Conservation (phyloP, 805 yeast species). For the Saccharomycopsis malanga region DNA sequence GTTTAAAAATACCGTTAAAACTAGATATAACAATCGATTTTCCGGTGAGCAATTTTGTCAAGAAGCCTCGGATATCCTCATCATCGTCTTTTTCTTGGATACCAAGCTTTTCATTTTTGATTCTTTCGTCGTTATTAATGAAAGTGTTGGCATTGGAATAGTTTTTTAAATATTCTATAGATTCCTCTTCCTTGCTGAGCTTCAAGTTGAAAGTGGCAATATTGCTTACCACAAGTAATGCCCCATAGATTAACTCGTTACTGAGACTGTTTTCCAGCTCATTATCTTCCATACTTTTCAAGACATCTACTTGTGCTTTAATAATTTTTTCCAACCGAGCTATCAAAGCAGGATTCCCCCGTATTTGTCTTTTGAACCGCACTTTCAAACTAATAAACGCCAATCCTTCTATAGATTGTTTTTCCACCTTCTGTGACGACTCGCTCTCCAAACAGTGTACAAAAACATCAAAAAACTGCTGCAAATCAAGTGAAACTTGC, state of each 20-base stretch:
- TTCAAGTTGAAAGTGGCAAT: slow-evolving; percentile 31
- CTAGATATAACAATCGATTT: slow-evolving; percentile 18
- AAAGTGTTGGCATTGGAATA: slow-evolving; percentile 31
- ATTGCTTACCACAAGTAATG: slow-evolving; percentile 36
- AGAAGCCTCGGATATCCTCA: slow-evolving; percentile 24
- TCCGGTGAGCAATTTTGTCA: slow-evolving; percentile 17
- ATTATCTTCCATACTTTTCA: slow-evolving; percentile 12
- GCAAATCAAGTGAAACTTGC: slow-evolving; percentile 4
- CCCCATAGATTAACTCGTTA: slow-evolving; percentile 31
- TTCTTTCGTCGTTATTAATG: slow-evolving; percentile 21
- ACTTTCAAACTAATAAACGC: slow-evolving; percentile 33
- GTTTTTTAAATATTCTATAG: slow-evolving; percentile 33
- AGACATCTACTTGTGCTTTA: slow-evolving; percentile 2
- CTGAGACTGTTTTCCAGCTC: slow-evolving; percentile 1
- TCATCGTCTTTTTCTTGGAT: slow-evolving; percentile 19
- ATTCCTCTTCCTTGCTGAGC: slow-evolving; percentile 28
- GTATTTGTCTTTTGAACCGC: slow-evolving; percentile 29
- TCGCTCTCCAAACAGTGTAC: neutral
- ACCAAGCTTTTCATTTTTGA: slow-evolving; percentile 17
- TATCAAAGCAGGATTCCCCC: slow-evolving; percentile 32
- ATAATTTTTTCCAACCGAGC: slow-evolving; percentile 23
- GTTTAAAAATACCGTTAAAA: slow-evolving; percentile 15
- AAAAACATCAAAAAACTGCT: slow-evolving; percentile 3
- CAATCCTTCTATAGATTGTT: slow-evolving; percentile 28
- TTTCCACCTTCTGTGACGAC: slow-evolving; percentile 1